Base-by-base conservation (phyloP, 2,329 filamentous ascomycete genomes). In the Aspergillus phoenicis region DNA sequence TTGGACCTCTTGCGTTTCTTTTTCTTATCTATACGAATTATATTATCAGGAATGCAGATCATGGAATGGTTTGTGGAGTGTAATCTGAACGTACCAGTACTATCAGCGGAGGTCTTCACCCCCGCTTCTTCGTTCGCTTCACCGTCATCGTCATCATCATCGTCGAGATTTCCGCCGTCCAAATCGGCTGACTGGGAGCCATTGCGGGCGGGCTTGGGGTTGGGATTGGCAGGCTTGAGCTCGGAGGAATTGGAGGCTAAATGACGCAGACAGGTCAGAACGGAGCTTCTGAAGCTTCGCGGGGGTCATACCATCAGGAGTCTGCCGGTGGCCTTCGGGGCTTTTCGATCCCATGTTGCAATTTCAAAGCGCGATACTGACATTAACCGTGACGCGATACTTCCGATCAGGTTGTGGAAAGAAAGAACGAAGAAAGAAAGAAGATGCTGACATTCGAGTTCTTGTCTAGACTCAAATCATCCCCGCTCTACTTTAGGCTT, bases 1-100 rank as follows among this genome's bases (percentile, higher is more conserved):
- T 79, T 80, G 72, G 65, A 74, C 74, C 68, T 75, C 71, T 75
- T 75, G 20, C 58, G 61, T 57, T 59, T 64, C 47, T 62, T 62
- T 52, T 64, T 65, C 43, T 64, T 61, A 8, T 60, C 39, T 52
- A 17, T 15, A 28, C 2, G 7, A 8, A 20, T 6, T 3, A 20
- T 3, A 4, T 11, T 4, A 8, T 15, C 5, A 49, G 53, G 41
- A 52, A 28, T 45, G 17, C 10, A 15, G 7, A 8, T 13, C 7
- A 2, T 11, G 2, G 2, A 22, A 22, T 11, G 11, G 3, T 5
- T 45, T 17, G 13, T 8, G n/a, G 15, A 10, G 13, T 53, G 20
- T 28, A 6, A 6, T 17, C 8, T 22, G 39, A 17, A 47, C 17
- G 39, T 56, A 56, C 53, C 53, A 36, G 53, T 10, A 56, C 8